Evolutionary conservation across 139 green algal species (phyloP).

Genomic region (Coelastrella sp.): DNA sequence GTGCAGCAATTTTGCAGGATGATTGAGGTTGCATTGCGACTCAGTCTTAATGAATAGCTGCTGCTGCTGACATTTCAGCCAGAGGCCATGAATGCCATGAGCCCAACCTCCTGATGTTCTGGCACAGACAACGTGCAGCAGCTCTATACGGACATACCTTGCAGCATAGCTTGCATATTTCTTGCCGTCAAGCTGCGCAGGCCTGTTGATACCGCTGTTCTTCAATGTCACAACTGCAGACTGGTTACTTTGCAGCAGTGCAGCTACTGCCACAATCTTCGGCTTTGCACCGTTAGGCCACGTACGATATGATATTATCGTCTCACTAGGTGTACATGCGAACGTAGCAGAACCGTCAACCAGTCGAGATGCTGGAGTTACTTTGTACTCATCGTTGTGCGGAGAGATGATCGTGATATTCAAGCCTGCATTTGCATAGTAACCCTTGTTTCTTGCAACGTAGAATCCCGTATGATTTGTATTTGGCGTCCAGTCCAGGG

Average conservation of each 20-base stretch:
- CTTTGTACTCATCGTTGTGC: constrained; percentile 72
- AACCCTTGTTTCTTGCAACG: constrained; percentile 61
- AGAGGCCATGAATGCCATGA: neutral
- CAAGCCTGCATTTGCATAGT: constrained; percentile 59
- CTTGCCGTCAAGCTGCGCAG: constrained; percentile 83
- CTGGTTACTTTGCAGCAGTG: constrained; percentile 68
- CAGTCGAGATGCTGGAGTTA: constrained; percentile 68
- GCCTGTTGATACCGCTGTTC: constrained; percentile 59
- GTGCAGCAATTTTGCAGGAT: too few relatives aligned
- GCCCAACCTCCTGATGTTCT: neutral
- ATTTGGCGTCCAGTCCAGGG: constrained; percentile 91
- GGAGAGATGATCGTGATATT: constrained; percentile 67
- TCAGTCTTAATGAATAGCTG: too few relatives aligned
- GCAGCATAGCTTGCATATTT: constrained; percentile 44
- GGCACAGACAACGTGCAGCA: neutral
- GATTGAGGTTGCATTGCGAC: too few relatives aligned
- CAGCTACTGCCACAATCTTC: constrained; percentile 66
- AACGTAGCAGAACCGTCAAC: constrained; percentile 57
- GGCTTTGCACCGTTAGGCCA: constrained; percentile 59
- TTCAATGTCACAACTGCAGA: constrained; percentile 84
- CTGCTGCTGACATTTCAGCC: neutral
- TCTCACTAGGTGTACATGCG: constrained; percentile 70
- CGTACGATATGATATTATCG: constrained; percentile 58
- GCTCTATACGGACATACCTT: neutral
- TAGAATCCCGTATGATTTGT: constrained; percentile 78